A percentile compares a stretch with the other conserved stretches of the same genome.
Conservation (phyloP, 768 basidiomycete genomes). For the Lactarius sp. region DNA sequence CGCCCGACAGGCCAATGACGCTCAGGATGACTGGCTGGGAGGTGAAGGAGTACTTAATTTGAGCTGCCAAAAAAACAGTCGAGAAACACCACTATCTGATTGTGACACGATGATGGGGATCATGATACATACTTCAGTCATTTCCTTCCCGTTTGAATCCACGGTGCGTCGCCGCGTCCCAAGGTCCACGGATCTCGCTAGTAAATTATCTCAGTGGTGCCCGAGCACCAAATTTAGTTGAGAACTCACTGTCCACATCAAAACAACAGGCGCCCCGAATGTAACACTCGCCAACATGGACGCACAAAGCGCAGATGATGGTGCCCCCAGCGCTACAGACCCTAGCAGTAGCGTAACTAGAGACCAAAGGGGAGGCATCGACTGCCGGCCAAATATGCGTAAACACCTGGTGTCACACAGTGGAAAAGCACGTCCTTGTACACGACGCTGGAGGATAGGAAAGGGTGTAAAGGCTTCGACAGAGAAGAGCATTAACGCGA, state of each 20-base stretch:
- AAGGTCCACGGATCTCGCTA: slow-evolving; percentile 85
- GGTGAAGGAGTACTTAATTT: slow-evolving; percentile 54
- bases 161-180: slow-evolving; percentile 78
- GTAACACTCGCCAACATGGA: slow-evolving; percentile 52
- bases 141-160: background rate
- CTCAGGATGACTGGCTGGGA: slow-evolving; percentile 51
- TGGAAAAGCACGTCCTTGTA: slow-evolving; percentile 48
- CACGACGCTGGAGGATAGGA: slow-evolving; percentile 67
- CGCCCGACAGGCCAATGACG: slow-evolving; percentile 54
- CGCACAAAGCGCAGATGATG: slow-evolving; percentile 53
- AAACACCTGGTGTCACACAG: slow-evolving; percentile 14
- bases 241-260: slow-evolving; percentile 73
- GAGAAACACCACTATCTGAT: background rate
- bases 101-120: background rate
- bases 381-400: slow-evolving; percentile 34
- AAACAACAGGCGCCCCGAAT: slow-evolving; percentile 65
- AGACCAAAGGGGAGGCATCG: slow-evolving; percentile 44
- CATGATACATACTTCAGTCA: background rate
- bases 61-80: slow-evolving; percentile 38
- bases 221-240: background rate
- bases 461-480: slow-evolving; percentile 81
- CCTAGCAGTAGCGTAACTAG: slow-evolving; percentile 51
- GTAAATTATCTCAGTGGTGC: slow-evolving; percentile 13
- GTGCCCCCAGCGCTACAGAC: slow-evolving; percentile 48
- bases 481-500: slow-evolving; percentile 81